Evolutionary conservation across 2,329 filamentous ascomycete species (phyloP).

Genomic region (Xylaria sp.): DNA sequence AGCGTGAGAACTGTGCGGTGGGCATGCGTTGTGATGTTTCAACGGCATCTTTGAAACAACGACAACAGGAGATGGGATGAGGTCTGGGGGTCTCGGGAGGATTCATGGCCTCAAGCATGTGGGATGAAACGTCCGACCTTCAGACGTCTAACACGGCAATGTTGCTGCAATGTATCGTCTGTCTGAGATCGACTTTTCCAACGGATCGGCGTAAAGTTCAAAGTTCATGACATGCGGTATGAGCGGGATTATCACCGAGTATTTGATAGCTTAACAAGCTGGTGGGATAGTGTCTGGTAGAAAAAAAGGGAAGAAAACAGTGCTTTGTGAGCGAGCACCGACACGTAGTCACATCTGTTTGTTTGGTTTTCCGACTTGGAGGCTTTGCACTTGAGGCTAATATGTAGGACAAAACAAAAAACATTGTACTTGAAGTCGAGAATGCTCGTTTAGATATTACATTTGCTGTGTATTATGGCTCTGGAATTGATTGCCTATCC

Average conservation of each 20-base stretch:
- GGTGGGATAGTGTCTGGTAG: background rate
- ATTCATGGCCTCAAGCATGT: background rate
- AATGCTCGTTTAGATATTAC: background rate
- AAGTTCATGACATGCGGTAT: background rate
- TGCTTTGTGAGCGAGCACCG: background rate
- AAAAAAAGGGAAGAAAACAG: background rate
- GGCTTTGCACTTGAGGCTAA: background rate
- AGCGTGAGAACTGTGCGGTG: background rate
- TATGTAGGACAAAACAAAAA: background rate
- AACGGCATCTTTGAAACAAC: constrained; percentile 27
- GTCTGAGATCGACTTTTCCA: background rate
- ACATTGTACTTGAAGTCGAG: background rate
- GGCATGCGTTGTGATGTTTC: constrained; percentile 23
- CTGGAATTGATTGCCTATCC: background rate
- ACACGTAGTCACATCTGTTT: background rate
- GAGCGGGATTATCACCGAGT: background rate
- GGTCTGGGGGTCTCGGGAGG: constrained; percentile 1
- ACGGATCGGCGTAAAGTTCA: background rate
- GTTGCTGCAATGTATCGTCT: background rate
- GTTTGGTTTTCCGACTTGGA: background rate
- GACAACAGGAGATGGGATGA: constrained; percentile 16
- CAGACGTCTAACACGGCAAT: background rate
- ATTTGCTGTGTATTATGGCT: background rate
- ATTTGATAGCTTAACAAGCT: constrained; percentile 1
- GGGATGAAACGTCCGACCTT: constrained; percentile 28